Conservation (phyloP, 140 eudicot genomes). For the Anethum foeniculum region DNA sequence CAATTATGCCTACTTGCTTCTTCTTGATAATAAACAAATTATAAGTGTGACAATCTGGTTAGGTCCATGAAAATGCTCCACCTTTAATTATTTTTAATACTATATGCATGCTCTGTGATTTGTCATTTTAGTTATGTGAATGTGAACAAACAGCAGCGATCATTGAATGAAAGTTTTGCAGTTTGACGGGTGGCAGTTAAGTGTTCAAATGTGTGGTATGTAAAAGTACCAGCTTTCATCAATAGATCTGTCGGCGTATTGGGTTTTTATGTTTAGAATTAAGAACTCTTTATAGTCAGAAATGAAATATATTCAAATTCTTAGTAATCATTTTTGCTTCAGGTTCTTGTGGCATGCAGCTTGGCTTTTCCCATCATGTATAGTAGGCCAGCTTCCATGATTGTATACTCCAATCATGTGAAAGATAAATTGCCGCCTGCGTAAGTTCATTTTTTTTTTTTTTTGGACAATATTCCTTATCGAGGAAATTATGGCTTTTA, state of each 20-base stretch:
- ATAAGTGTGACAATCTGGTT: too few relatives aligned
- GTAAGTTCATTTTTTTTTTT: too few relatives aligned
- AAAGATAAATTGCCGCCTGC: too few relatives aligned
- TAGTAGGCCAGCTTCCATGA: not conserved
- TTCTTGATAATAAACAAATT: too few relatives aligned
- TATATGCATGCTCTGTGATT: too few relatives aligned
- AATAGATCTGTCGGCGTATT: not conserved
- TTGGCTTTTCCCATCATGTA: not conserved
- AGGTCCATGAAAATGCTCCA: too few relatives aligned
- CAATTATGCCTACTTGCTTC: too few relatives aligned
- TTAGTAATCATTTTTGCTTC: not conserved
- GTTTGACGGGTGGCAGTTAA: conserved; percentile 56
- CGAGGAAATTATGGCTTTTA: too few relatives aligned
- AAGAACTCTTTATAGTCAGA: not conserved
- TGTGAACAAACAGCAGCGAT: conserved; percentile 43
- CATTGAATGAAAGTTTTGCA: conserved; percentile 31
- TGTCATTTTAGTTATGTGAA: conserved; percentile 42
- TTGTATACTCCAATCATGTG: too few relatives aligned
- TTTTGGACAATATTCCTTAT: too few relatives aligned
- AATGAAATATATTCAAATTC: not conserved
- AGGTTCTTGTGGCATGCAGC: not conserved
- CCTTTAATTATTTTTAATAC: too few relatives aligned
- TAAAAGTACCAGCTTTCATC: not conserved
- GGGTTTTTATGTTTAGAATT: not conserved
- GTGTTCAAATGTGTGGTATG: conserved; percentile 47